These are phyloP conservation scores for Trametes coccinea DNA, from an alignment of 768 basidiomycete species.

Conservation along the genomic window DNA sequence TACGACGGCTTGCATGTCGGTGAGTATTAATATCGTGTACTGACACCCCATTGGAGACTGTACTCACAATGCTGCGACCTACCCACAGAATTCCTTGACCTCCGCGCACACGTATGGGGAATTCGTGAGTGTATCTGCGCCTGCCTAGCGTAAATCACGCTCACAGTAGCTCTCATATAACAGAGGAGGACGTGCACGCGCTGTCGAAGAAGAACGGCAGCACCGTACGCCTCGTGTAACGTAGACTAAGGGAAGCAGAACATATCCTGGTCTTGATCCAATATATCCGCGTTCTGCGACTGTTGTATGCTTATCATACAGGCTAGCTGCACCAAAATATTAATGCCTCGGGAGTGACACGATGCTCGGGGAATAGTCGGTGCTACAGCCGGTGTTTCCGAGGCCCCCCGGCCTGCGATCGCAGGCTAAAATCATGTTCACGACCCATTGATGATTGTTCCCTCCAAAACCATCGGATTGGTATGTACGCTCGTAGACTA, in stretches of 20 bases:
- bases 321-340: no score
- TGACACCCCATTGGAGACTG: background rate
- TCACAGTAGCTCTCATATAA: background rate
- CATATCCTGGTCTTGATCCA: background rate
- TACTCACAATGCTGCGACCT: background rate
- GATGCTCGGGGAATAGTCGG: no score
- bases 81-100: conserved; percentile 70
- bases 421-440: no score
- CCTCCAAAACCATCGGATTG: no score
- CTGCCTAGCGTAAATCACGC: background rate
- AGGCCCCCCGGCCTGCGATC: no score
- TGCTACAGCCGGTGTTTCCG: no score
- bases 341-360: no score
- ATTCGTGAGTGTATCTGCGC: conserved; percentile 61
- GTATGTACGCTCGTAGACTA: no score
- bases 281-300: background rate
- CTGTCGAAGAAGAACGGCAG: conserved; percentile 68
- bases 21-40: conserved; percentile 34
- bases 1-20: conserved; percentile 84
- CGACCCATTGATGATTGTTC: no score
- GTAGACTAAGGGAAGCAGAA: background rate
- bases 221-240: conserved; percentile 50
- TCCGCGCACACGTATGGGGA: conserved; percentile 83
- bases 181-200: conserved; percentile 82
- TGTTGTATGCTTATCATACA: background rate